Percentiles rank a stretch among this genome's conserved stretches.
Evolutionary conservation across 2,329 filamentous ascomycete species (phyloP).

Genomic region (Pseudocercospora macadamiae): DNA sequence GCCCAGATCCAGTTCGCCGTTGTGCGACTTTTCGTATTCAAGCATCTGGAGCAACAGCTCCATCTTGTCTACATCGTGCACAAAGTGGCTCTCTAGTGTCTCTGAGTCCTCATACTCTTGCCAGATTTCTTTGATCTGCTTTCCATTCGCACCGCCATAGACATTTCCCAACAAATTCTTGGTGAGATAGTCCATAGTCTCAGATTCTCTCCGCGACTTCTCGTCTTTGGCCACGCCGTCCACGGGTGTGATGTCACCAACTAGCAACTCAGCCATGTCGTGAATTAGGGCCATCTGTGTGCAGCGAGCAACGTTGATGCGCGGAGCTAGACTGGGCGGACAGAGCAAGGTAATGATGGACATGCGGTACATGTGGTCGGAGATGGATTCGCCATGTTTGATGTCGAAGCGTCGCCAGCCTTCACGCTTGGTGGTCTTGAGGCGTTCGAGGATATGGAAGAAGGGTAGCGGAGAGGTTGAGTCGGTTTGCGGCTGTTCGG

Average conservation of each 20-base stretch:
- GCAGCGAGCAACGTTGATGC: conserved; percentile 78
- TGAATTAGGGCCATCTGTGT: conserved; percentile 95
- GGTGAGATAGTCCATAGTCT: conserved; percentile 91
- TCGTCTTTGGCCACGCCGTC: conserved; percentile 84
- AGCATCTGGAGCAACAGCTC: conserved; percentile 94
- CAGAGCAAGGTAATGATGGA: conserved; percentile 92
- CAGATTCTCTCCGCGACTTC: conserved; percentile 83
- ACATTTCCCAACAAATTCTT: conserved; percentile 72
- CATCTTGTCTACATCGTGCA: conserved; percentile 97
- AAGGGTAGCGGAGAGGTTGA: conserved; percentile 80
- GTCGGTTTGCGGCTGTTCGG: conserved; percentile 59
- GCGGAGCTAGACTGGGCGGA: conserved; percentile 70
- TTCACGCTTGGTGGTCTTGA: conserved; percentile 96
- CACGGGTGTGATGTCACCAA: conserved; percentile 94
- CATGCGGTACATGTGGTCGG: conserved; percentile 99
- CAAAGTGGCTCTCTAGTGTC: conserved; percentile 83
- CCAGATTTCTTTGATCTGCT: conserved; percentile 79
- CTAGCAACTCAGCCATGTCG: conserved; percentile 94
- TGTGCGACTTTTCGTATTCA: conserved; percentile 80
- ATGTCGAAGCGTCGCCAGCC: conserved; percentile 93
- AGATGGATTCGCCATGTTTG: conserved; percentile 77
- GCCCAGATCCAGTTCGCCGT: conserved; percentile 71
- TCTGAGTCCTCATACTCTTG: conserved; percentile 90
- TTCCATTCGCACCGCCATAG: conserved; percentile 68
- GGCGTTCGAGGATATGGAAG: conserved; percentile 89